Conservation (phyloP, 2,329 filamentous ascomycete genomes). For the Beauveria caledonica region DNA sequence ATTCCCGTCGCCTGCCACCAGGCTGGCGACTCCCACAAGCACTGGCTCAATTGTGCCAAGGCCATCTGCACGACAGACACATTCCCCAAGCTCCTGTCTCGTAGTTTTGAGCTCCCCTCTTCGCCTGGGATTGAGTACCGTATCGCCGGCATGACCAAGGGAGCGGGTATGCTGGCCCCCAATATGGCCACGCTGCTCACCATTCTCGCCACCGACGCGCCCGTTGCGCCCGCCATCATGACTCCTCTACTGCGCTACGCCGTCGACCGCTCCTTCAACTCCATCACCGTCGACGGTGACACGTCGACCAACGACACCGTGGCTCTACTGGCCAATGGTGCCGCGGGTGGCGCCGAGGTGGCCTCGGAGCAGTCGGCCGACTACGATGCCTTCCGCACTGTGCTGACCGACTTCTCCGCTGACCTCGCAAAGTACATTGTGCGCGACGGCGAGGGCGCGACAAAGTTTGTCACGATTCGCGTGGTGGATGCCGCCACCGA, state of each 20-base stretch:
- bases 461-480: slow-evolving; percentile 92
- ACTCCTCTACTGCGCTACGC: slow-evolving; percentile 63
- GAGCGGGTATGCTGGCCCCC: slow-evolving; percentile 97
- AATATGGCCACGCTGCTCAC: slow-evolving; percentile 97
- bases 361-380: slow-evolving; percentile 46
- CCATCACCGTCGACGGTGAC: slow-evolving; percentile 93
- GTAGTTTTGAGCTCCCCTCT: slow-evolving; percentile 74
- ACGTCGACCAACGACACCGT: slow-evolving; percentile 97
- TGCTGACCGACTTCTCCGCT: slow-evolving; percentile 70
- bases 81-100: slow-evolving; percentile 90
- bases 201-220: slow-evolving; percentile 85
- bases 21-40: slow-evolving; percentile 66
- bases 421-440: slow-evolving; percentile 89
- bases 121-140: slow-evolving; percentile 67
- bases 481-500: slow-evolving; percentile 66
- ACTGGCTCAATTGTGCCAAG: slow-evolving; percentile 79
- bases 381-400: slow-evolving; percentile 60
- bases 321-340: slow-evolving; percentile 89
- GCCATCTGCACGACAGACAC: slow-evolving; percentile 98
- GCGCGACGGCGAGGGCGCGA: slow-evolving; percentile 92
- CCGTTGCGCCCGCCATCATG: slow-evolving; percentile 61
- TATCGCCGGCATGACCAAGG: slow-evolving; percentile 93
- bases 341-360: slow-evolving; percentile 65
- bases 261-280: slow-evolving; percentile 84
- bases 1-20: slow-evolving; percentile 68